These are phyloP conservation scores for Dryas drummondii DNA, from an alignment of 306 rosid species.

Conservation along the genomic window DNA sequence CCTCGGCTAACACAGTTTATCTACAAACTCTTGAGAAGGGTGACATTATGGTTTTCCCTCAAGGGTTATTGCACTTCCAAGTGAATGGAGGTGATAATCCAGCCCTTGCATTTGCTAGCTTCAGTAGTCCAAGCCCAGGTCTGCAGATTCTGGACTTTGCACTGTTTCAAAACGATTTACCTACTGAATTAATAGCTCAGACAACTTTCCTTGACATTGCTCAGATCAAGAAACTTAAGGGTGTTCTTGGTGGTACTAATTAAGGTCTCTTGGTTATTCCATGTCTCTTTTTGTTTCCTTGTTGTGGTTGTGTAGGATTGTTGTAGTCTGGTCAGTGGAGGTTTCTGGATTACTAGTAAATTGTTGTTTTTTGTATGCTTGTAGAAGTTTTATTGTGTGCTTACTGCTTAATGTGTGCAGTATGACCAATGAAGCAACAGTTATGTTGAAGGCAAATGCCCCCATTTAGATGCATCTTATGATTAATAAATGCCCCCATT, in stretches of 20 bases:
- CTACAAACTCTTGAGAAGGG: constrained; percentile 57
- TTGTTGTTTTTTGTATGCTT: background rate
- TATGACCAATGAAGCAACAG: no score
- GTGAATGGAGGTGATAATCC: constrained; percentile 35
- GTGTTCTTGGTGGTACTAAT: constrained; percentile 68
- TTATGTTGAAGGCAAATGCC: background rate
- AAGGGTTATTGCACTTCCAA: constrained; percentile 76
- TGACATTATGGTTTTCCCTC: constrained; percentile 78
- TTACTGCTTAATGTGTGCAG: background rate
- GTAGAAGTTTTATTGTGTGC: background rate
- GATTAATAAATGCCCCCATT: background rate
- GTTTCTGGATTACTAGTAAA: background rate
- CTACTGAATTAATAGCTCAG: constrained; percentile 39
- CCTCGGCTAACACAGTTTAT: constrained; percentile 57
- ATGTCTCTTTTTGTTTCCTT: constrained; percentile 15
- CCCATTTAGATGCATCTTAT: background rate
- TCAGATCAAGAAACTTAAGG: constrained; percentile 74
- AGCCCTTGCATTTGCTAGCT: constrained; percentile 45
- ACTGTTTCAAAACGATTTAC: constrained; percentile 63
- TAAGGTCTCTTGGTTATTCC: background rate
- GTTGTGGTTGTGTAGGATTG: constrained; percentile 21
- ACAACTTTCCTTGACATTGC: constrained; percentile 66
- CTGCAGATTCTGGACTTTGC: constrained; percentile 69
- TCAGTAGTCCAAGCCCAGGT: constrained; percentile 73
- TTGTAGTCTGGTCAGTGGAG: constrained; percentile 6